Conservation (phyloP, 306 rosid species). For the Gillenia trifoliata region DNA sequence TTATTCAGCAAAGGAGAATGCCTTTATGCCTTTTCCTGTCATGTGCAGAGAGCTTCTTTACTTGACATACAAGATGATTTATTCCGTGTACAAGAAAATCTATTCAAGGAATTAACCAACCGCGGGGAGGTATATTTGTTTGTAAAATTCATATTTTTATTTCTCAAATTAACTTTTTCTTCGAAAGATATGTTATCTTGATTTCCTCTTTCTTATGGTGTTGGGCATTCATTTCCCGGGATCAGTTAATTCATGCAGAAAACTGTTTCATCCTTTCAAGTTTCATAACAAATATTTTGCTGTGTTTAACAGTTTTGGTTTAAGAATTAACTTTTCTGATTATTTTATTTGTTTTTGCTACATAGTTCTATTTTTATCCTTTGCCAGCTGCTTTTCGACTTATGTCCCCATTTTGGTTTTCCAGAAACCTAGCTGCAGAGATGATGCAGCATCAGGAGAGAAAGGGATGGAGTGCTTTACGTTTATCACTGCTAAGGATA, state of each 20-base stretch:
- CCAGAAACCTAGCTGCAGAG: not conserved
- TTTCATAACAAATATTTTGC: not conserved
- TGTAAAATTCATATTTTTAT: not conserved
- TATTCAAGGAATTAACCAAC: not conserved
- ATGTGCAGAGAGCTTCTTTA: slow-evolving; percentile 7
- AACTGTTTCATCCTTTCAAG: not conserved
- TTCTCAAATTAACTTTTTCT: not conserved
- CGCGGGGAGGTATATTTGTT: slow-evolving; percentile 4
- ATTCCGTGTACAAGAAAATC: not conserved
- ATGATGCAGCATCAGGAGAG: not conserved
- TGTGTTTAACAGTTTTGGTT: not conserved
- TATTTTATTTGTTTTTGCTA: not conserved
- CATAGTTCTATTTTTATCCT: not conserved
- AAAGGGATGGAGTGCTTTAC: not conserved
- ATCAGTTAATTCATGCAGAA: not conserved
- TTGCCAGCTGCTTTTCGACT: not conserved
- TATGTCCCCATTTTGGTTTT: not conserved
- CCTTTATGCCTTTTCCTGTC: not conserved
- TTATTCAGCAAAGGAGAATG: not conserved
- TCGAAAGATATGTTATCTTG: not conserved
- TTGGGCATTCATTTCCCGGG: not conserved
- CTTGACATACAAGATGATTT: slow-evolving; percentile 10
- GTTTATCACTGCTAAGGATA: not conserved
- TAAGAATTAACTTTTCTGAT: not conserved
- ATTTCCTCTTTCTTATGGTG: not conserved